Percentiles rank a stretch among this genome's conserved stretches.
Evolutionary conservation across 2,329 filamentous ascomycete species (phyloP).

Genomic region (Stromatinia cepivora): DNA sequence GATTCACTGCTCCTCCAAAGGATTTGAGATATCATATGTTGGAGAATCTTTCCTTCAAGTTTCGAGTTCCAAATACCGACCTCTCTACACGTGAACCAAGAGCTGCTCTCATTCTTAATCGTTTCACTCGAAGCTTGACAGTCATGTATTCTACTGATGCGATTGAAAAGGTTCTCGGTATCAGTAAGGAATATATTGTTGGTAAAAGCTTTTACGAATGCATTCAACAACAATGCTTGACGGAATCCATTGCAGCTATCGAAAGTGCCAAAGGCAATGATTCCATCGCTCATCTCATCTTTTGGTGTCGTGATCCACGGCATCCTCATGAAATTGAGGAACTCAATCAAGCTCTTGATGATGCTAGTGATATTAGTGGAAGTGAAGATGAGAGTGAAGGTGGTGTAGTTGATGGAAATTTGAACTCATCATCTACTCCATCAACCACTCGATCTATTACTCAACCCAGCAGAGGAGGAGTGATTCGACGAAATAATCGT

Average conservation of each 20-base stretch:
- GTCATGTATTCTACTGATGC: slow-evolving; percentile 86
- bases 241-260: slow-evolving; percentile 74
- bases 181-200: slow-evolving; percentile 66
- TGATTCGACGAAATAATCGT: slow-evolving; percentile 30
- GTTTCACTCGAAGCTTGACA: slow-evolving; percentile 78
- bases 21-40: slow-evolving; percentile 91
- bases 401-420: slow-evolving; percentile 30
- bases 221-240: slow-evolving; percentile 74
- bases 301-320: slow-evolving; percentile 77
- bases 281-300: slow-evolving; percentile 85
- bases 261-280: slow-evolving; percentile 88
- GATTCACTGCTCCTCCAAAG: slow-evolving; percentile 78
- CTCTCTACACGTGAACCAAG: slow-evolving; percentile 70
- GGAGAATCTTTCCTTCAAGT: slow-evolving; percentile 80
- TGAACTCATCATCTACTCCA: slow-evolving; percentile 44
- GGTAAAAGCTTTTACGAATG: slow-evolving; percentile 86
- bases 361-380: slow-evolving; percentile 45
- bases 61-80: slow-evolving; percentile 58
- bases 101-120: slow-evolving; percentile 80
- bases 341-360: slow-evolving; percentile 46
- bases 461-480: slow-evolving; percentile 37
- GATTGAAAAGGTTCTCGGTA: slow-evolving; percentile 71
- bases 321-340: slow-evolving; percentile 49
- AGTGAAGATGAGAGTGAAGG: slow-evolving; percentile 47
- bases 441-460: slow-evolving; percentile 36